These are phyloP conservation scores for Claviceps sorghi DNA, from an alignment of 2,329 filamentous ascomycete genomes.

Conservation along the genomic window DNA sequence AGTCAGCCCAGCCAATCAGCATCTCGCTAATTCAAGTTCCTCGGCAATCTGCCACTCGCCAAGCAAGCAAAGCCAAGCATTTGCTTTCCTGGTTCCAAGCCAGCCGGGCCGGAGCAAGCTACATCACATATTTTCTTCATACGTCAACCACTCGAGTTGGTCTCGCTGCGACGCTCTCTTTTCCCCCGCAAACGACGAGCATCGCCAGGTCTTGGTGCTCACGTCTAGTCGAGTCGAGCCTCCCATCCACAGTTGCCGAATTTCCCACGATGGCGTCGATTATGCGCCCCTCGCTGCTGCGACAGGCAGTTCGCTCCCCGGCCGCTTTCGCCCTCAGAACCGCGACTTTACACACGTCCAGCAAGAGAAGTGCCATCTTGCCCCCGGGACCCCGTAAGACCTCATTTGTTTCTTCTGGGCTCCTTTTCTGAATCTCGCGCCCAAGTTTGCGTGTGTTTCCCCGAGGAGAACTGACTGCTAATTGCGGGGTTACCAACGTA, in stretches of 20 bases:
- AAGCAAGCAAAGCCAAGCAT: neutral
- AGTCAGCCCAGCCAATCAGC: conserved; percentile 28
- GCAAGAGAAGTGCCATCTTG: conserved; percentile 62
- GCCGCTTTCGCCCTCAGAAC: conserved; percentile 33
- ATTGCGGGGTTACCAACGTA: conserved; percentile 24
- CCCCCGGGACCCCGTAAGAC: conserved; percentile 73
- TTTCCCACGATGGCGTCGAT: conserved; percentile 38
- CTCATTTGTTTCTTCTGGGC: neutral
- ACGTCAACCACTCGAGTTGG: neutral
- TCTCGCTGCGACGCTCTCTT: neutral
- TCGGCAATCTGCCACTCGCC: conserved; percentile 29
- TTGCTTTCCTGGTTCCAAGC: conserved; percentile 7
- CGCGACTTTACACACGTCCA: conserved; percentile 77
- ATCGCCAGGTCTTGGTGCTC: neutral
- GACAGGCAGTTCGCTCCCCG: conserved; percentile 28
- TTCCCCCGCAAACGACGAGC: neutral
- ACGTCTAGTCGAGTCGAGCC: neutral
- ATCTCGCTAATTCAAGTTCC: conserved; percentile 30
- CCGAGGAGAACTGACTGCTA: conserved; percentile 21
- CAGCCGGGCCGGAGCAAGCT: neutral
- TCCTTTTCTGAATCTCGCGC: neutral
- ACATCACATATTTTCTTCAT: neutral
- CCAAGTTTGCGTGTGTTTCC: neutral
- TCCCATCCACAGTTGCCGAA: neutral
- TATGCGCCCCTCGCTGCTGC: conserved; percentile 38